Conservation (phyloP, 2,329 filamentous ascomycete species). For the Botrytis medusae region DNA sequence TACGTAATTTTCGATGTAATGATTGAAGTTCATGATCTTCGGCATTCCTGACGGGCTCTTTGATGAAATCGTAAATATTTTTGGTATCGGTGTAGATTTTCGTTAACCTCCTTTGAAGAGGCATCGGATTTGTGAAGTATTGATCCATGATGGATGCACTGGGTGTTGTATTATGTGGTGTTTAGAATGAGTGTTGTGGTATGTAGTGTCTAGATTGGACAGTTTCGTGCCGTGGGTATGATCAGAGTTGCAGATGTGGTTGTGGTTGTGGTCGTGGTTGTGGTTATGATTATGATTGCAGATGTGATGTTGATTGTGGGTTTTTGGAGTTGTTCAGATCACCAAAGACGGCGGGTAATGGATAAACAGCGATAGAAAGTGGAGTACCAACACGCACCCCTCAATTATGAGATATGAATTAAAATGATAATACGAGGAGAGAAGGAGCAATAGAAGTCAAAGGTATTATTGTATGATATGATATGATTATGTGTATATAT, state of each 20-base stretch:
- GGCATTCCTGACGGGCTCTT: constrained; percentile 60
- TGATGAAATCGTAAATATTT: constrained; percentile 72
- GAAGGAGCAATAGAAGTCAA: background rate
- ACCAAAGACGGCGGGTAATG: background rate
- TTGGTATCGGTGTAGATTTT: constrained; percentile 81
- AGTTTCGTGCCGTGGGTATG: background rate
- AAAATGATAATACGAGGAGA: background rate
- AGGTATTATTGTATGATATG: too few species aligned
- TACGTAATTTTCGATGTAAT: constrained; percentile 73
- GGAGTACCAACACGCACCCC: background rate
- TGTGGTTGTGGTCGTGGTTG: background rate
- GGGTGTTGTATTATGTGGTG: background rate
- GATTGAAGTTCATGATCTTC: constrained; percentile 69
- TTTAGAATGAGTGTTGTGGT: too few species aligned
- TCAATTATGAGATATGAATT: background rate
- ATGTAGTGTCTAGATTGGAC: background rate
- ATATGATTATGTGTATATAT: background rate
- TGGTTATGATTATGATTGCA: too few species aligned
- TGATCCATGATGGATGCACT: constrained; percentile 32
- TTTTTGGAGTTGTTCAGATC: background rate
- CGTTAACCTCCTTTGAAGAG: constrained; percentile 63
- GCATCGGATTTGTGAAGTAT: constrained; percentile 35
- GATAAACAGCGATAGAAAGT: background rate
- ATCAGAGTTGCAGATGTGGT: background rate
- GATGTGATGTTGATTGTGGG: background rate